Conservation (phyloP, 768 basidiomycete genomes). For the Rhodotorula taiwanensis region DNA sequence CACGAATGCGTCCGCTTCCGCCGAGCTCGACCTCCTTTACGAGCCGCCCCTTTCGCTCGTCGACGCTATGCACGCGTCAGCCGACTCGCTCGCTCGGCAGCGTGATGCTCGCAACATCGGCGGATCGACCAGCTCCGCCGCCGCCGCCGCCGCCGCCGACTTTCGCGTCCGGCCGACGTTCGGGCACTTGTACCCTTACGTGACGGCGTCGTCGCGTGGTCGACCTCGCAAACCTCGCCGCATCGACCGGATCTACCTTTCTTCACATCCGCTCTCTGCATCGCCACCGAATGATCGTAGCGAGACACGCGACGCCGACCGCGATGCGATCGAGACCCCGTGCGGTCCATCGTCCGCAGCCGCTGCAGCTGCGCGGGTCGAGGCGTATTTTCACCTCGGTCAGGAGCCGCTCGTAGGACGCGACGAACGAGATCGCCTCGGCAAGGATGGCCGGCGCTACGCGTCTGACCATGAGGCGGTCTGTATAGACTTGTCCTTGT, state of each 20-base stretch:
- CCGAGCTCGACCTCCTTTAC: slow-evolving; percentile 20
- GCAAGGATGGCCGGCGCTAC: background rate
- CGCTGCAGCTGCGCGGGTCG: too few species aligned
- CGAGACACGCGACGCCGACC: too few species aligned
- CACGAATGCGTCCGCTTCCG: slow-evolving; percentile 19
- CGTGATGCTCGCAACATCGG: too few species aligned
- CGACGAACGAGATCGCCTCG: slow-evolving; percentile 2
- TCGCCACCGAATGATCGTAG: too few species aligned
- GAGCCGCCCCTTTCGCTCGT: background rate
- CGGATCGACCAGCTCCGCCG: background rate
- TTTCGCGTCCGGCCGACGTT: slow-evolving; percentile 30
- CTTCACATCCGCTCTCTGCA: background rate
- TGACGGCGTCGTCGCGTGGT: background rate
- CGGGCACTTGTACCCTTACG: slow-evolving; percentile 31
- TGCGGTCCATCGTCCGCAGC: too few species aligned
- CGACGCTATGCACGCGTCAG: too few species aligned
- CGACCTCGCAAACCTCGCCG: slow-evolving; percentile 31
- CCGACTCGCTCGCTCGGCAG: background rate
- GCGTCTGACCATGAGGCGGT: slow-evolving; percentile 13
- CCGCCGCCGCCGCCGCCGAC: background rate
- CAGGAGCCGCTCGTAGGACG: background rate
- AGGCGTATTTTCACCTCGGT: too few species aligned
- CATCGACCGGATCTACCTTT: slow-evolving; percentile 29
- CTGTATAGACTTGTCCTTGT: background rate
- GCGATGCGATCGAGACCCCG: too few species aligned